A percentile compares a stretch with the other conserved stretches of the same genome.
phyloP scores from a whole-genome alignment of 257 asterid species.

The Solanum peruvianum region DNA sequence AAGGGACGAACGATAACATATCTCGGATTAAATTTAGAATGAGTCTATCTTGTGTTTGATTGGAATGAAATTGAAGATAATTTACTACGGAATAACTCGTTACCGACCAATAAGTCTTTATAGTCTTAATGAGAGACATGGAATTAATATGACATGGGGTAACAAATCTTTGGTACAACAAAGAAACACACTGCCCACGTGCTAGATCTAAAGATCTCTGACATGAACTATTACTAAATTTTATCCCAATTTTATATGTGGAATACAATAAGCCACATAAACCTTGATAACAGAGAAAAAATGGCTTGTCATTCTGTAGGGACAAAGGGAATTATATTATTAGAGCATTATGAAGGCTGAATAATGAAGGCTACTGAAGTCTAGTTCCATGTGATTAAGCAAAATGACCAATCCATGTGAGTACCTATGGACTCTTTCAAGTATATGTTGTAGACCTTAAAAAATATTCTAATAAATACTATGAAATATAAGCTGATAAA shows the following conservation, averaged over 20 bases:
- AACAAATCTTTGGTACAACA: neutral
- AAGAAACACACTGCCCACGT: conserved; percentile 22
- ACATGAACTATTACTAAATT: conserved; percentile 5
- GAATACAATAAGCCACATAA: neutral
- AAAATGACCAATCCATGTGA: neutral
- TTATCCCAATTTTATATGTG: neutral
- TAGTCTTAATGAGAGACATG: neutral
- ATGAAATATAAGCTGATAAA: neutral
- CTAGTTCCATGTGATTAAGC: neutral
- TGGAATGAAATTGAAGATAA: too few species aligned
- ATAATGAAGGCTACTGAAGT: neutral
- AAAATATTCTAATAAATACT: neutral
- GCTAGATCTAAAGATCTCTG: conserved; percentile 42
- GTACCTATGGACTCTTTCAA: neutral
- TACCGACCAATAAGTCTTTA: neutral
- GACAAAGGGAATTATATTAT: neutral
- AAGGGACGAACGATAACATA: neutral
- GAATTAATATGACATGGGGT: neutral
- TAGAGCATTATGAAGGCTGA: neutral
- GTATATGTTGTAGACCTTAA: neutral
- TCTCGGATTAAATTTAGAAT: neutral
- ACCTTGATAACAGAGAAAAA: neutral
- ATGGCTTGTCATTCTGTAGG: conserved; percentile 15
- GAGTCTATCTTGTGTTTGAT: too few species aligned
- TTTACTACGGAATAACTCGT: neutral